Base-by-base conservation (phyloP, 2,329 filamentous ascomycete species). In the Aspergillus intermedius region DNA sequence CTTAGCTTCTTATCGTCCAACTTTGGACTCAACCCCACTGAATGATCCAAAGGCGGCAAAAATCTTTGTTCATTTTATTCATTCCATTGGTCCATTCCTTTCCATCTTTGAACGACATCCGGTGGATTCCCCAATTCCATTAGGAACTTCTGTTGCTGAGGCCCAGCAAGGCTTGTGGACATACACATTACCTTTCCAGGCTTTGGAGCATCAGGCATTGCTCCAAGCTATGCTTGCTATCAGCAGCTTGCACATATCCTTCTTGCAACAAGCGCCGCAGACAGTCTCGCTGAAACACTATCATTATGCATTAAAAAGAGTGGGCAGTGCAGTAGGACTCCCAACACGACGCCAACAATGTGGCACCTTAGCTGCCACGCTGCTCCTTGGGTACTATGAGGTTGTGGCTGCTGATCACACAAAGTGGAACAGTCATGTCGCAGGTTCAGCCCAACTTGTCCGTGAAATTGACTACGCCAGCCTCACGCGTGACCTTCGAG, bases 401-500 rank as follows among this genome's bases (percentile, higher is more conserved):
- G 88, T 96, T 15, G 93, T 91, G 84, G 87, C 86, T 32, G 91
- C 90, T 19, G 91, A 98, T 57, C 91, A 97, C 60, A 83, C 86
- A 48, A 95, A 95, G 66, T 98, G 93, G 93, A 93, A 88, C 61
- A 91, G 87, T 53, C 93, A 97, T 69, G 75, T 97, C 34, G 82
- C 88, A 43, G 93, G 93, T 10, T 88, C 89, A 8, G 83, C 86
- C 37, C 86, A 91, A 54, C 77, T 97, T 25, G 77, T 97, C 22
- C 80, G 81, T 46, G 91, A 97, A 63, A 86, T 94, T 39, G 86
- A 93, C 44, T 87, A 90, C 52, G 77, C 78, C 8, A 77, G 81
- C 1, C 85, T 91, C 74, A 88, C 87, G 0, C 80, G 80, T 49
- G 78, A 83, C 47, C 83, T 89, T 50, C 79, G 91, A 51, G 76